A percentile compares a stretch with the other conserved stretches of the same genome.
Evolutionary conservation across 805 yeast species (phyloP).

Genomic region (Wickerhamiella musiphila): DNA sequence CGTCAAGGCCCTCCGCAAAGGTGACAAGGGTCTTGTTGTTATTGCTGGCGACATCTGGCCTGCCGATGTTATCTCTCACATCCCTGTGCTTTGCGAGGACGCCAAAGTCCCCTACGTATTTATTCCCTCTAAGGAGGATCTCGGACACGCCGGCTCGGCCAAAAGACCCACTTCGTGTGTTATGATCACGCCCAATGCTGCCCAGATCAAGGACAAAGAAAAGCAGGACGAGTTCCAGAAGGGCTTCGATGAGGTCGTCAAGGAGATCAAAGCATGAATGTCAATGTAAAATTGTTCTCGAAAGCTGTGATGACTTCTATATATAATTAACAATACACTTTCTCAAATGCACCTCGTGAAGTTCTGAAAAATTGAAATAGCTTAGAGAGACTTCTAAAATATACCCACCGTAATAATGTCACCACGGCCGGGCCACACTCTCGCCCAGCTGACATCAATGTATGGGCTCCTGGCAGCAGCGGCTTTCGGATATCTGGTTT

Average conservation of each 20-base stretch:
- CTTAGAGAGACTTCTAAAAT: too few species aligned
- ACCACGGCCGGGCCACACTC: too few species aligned
- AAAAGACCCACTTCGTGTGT: conserved; percentile 98
- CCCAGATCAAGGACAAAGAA: conserved; percentile 50
- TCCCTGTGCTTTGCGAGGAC: conserved; percentile 96
- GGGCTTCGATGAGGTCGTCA: conserved; percentile 79
- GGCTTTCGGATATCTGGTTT: too few species aligned
- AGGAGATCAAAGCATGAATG: conserved; percentile 41
- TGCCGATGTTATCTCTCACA: conserved; percentile 88
- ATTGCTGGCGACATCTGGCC: conserved; percentile 98
- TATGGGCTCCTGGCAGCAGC: too few species aligned
- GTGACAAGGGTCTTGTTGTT: conserved; percentile 90
- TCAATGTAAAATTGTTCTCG: conserved; percentile 1
- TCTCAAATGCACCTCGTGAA: too few species aligned
- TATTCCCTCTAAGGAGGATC: conserved; percentile 93
- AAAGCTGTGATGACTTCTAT: too few species aligned
- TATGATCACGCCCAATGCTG: conserved; percentile 93
- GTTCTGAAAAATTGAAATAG: too few species aligned
- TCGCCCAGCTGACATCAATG: too few species aligned
- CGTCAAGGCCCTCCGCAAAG: conserved; percentile 92
- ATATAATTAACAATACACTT: too few species aligned
- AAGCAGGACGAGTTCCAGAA: conserved; percentile 82
- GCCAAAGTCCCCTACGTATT: conserved; percentile 77
- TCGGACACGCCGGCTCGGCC: conserved; percentile 97
- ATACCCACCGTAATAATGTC: too few species aligned